A percentile compares a stretch with the other conserved stretches of the same genome.
Evolutionary conservation across 208 protist species (phyloP).

Genomic region (Acanthamoeba royreba): DNA sequence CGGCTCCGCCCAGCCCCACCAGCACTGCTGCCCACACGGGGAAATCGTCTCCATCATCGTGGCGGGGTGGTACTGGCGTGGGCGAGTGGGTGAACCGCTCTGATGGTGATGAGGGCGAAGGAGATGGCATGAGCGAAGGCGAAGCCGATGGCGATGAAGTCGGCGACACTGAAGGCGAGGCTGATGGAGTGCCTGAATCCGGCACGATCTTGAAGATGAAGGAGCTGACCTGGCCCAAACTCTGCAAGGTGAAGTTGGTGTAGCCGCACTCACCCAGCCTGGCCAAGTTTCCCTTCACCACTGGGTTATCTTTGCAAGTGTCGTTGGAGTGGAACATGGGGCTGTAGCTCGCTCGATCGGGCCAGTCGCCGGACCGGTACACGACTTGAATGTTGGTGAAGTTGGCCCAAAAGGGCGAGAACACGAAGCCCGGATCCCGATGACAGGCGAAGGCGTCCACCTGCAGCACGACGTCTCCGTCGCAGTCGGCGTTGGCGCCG

Average conservation of each 20-base stretch:
- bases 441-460: not conserved
- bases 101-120: not conserved
- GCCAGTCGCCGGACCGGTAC: not conserved
- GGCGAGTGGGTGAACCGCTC: not conserved
- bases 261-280: not conserved
- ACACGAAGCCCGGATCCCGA: not conserved
- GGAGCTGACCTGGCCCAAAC: not conserved
- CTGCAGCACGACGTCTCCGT: not conserved
- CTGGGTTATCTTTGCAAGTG: not conserved
- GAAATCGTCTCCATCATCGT: not conserved
- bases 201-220: not conserved
- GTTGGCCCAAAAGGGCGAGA: not conserved
- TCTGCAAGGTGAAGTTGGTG: not conserved
- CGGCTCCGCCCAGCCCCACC: not conserved
- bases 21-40: not conserved
- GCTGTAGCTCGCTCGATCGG: not conserved
- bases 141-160: not conserved
- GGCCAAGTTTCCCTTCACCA: not conserved
- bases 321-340: not conserved
- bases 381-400: not conserved
- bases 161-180: not conserved
- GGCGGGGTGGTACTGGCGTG: not conserved
- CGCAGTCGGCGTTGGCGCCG: not conserved
- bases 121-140: not conserved
- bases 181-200: not conserved